These are phyloP conservation scores for Aureobasidium zeae DNA, from an alignment of 2,329 filamentous ascomycete genomes.

Conservation along the genomic window DNA sequence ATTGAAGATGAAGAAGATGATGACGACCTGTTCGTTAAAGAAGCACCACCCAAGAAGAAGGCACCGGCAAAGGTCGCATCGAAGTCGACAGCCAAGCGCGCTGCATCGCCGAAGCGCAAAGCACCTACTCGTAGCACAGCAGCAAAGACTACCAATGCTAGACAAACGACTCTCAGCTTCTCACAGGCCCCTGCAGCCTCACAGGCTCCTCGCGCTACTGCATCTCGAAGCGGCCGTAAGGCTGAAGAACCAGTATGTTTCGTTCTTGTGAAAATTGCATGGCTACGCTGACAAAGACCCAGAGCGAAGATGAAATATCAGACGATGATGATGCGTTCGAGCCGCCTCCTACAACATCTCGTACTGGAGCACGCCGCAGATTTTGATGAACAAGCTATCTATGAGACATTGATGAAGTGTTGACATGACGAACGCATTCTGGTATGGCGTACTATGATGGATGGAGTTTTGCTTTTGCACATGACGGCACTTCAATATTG, in stretches of 20 bases:
- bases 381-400: too few species aligned
- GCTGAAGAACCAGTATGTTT: slow-evolving; percentile 34
- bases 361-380: slow-evolving; percentile 16
- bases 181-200: slow-evolving; percentile 28
- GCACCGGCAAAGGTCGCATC: slow-evolving; percentile 22
- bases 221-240: slow-evolving; percentile 24
- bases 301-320: slow-evolving; percentile 32
- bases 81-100: slow-evolving; percentile 17
- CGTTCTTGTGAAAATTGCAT: not conserved
- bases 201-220: slow-evolving; percentile 26
- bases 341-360: slow-evolving; percentile 20
- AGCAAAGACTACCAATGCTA: slow-evolving; percentile 22
- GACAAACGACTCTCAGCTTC: slow-evolving; percentile 36
- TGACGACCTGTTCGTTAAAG: slow-evolving; percentile 36
- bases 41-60: slow-evolving; percentile 23
- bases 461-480: not conserved
- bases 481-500: too few species aligned
- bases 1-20: slow-evolving; percentile 37
- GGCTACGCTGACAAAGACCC: not conserved
- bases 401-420: too few species aligned
- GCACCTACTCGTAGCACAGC: slow-evolving; percentile 17
- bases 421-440: too few species aligned
- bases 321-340: slow-evolving; percentile 33
- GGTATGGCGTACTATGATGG: slow-evolving; percentile 6
- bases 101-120: slow-evolving; percentile 26